phyloP scores from a whole-genome alignment of 768 basidiomycete species.

The Collybia mongolica region DNA sequence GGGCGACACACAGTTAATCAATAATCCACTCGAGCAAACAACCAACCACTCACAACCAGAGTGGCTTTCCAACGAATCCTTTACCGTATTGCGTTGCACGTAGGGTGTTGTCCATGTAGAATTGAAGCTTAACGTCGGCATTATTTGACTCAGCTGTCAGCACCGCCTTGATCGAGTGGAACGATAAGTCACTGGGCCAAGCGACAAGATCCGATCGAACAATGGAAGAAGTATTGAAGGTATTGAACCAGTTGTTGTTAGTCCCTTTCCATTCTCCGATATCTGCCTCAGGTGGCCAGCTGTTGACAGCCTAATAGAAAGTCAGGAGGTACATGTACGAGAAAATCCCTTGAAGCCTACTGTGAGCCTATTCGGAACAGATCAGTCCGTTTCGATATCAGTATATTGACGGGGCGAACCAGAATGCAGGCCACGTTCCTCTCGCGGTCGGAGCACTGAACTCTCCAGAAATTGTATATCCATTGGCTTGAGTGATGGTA shows the following conservation, averaged over 20 bases:
- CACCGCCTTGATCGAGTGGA: conserved; percentile 40
- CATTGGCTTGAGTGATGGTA: conserved; percentile 33
- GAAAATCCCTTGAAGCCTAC: conserved; percentile 10
- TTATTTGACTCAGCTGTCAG: conserved; percentile 36
- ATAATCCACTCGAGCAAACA: not conserved
- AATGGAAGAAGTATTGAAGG: conserved; percentile 42
- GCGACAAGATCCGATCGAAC: conserved; percentile 36
- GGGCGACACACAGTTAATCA: not conserved
- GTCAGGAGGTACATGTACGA: not conserved
- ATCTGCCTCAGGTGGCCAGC: conserved; percentile 44
- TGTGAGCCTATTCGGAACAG: conserved; percentile 23
- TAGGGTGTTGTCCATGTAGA: conserved; percentile 37
- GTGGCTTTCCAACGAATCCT: conserved; percentile 37
- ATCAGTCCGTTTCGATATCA: too few species aligned
- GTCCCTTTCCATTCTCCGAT: conserved; percentile 49
- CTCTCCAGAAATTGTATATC: conserved; percentile 40
- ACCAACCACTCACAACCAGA: conserved; percentile 36
- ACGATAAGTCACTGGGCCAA: conserved; percentile 43
- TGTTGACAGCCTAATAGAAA: conserved; percentile 29
- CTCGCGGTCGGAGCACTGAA: conserved; percentile 38
- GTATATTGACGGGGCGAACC: conserved; percentile 16
- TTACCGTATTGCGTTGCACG: conserved; percentile 36
- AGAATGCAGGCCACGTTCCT: conserved; percentile 47
- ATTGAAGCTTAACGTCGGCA: conserved; percentile 37
- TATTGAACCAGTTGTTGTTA: conserved; percentile 41